Percentiles rank a stretch among this genome's conserved stretches.
These are phyloP conservation scores for Danielozyma ontarioensis DNA, from an alignment of 805 yeast species.

Conservation along the genomic window DNA sequence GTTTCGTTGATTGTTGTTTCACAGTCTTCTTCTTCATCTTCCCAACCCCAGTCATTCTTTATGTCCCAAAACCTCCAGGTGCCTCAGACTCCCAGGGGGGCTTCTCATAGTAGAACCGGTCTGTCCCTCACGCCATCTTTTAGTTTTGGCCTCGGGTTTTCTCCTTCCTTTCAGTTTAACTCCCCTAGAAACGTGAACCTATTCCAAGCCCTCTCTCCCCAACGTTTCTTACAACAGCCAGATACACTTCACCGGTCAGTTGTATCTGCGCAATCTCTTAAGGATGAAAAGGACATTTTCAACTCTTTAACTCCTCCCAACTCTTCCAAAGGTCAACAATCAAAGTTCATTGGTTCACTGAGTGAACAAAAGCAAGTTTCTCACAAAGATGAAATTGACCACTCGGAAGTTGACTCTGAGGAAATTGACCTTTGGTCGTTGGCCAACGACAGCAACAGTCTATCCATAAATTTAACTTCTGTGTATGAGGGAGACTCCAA, in stretches of 20 bases:
- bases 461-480: constrained; percentile 16
- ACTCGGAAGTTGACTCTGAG: constrained; percentile 3
- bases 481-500: constrained; percentile 22
- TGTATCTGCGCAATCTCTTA: no score
- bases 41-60: no score
- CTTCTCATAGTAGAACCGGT: background rate
- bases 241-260: constrained; percentile 13
- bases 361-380: constrained; percentile 4
- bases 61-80: background rate
- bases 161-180: constrained; percentile 38
- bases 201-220: constrained; percentile 29
- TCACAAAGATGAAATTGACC: constrained; percentile 5
- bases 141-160: constrained; percentile 35
- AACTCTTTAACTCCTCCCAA: constrained; percentile 13
- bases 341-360: constrained; percentile 14
- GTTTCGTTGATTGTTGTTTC: no score
- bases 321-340: constrained; percentile 6
- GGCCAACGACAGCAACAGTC: constrained; percentile 13
- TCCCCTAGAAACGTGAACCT: constrained; percentile 25
- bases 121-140: constrained; percentile 26
- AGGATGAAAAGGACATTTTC: constrained; percentile 7
- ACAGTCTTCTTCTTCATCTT: no score
- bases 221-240: constrained; percentile 23
- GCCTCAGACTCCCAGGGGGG: background rate
- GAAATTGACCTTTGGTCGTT: constrained; percentile 28